These are phyloP conservation scores for Thelonectria blattea DNA, from an alignment of 2,329 filamentous ascomycete species.

Conservation along the genomic window DNA sequence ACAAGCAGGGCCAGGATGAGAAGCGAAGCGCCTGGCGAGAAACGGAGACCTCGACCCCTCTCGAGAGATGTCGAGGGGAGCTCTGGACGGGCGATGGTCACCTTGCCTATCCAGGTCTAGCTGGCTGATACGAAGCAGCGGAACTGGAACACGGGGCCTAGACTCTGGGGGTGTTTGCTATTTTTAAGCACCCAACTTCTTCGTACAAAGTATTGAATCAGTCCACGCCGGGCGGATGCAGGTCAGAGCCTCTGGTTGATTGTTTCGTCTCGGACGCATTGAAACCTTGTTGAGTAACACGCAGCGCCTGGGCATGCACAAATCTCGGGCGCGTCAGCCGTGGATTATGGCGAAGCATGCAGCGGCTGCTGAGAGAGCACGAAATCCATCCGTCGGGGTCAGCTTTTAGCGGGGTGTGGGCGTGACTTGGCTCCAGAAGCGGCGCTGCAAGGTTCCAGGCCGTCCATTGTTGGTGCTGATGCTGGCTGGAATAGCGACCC, in stretches of 20 bases:
- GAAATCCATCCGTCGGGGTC: conserved; percentile 1
- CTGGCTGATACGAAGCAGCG: conserved; percentile 4
- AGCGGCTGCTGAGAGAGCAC: conserved; percentile 6
- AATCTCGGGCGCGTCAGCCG: neutral
- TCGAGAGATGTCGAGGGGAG: conserved; percentile 3
- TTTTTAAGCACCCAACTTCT: conserved; percentile 1
- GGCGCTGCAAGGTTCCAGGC: conserved; percentile 13
- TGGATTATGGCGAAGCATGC: neutral
- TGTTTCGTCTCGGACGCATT: conserved; percentile 1
- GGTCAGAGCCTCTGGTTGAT: neutral
- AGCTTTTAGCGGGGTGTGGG: conserved; percentile 10
- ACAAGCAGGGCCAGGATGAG: conserved; percentile 10
- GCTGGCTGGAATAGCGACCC: conserved; percentile 2
- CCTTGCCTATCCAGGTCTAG: conserved; percentile 15
- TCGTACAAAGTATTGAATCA: neutral
- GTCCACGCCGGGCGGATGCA: neutral
- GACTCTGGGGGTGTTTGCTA: conserved; percentile 1
- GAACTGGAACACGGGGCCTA: neutral
- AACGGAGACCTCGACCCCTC: neutral
- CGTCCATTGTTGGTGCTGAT: conserved; percentile 11
- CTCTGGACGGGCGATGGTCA: conserved; percentile 12
- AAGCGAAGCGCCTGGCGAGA: neutral
- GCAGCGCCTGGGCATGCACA: neutral
- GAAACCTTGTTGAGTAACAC: neutral
- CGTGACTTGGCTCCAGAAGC: conserved; percentile 7